A percentile compares a stretch with the other conserved stretches of the same genome.
Evolutionary conservation across 2,329 filamentous ascomycete species (phyloP).

Genomic region (Paecilomyces variotii): DNA sequence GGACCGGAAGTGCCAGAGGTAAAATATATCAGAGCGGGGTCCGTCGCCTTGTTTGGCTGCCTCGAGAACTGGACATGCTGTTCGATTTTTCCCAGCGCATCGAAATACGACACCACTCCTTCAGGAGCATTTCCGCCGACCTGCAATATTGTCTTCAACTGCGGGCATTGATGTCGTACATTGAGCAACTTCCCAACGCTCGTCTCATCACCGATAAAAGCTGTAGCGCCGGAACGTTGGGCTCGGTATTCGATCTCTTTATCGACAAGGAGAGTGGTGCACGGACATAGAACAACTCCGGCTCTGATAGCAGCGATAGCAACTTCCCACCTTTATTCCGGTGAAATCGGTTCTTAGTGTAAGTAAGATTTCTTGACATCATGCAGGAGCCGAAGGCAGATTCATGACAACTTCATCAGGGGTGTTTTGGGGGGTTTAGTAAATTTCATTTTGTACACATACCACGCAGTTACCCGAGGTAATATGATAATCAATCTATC

Average conservation of each 20-base stretch:
- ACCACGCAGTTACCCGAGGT: background rate
- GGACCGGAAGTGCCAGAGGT: slow-evolving; percentile 34
- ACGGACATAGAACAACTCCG: slow-evolving; percentile 31
- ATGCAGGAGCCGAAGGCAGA: background rate
- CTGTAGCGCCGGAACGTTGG: slow-evolving; percentile 23
- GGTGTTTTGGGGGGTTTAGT: background rate
- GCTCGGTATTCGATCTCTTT: slow-evolving; percentile 34
- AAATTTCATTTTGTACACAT: background rate
- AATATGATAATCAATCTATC: slow-evolving; percentile 18
- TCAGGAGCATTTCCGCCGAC: slow-evolving; percentile 11
- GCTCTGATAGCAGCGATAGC: slow-evolving; percentile 28
- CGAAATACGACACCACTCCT: slow-evolving; percentile 18
- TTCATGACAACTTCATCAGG: background rate
- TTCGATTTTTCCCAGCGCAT: slow-evolving; percentile 17
- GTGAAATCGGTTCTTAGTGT: background rate
- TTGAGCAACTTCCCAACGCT: slow-evolving; percentile 26
- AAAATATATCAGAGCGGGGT: slow-evolving; percentile 32
- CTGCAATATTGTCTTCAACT: slow-evolving; percentile 26
- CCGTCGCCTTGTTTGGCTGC: slow-evolving; percentile 16
- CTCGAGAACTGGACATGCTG: slow-evolving; percentile 14
- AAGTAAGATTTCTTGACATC: background rate
- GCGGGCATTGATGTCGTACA: slow-evolving; percentile 22
- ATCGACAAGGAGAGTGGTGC: slow-evolving; percentile 29
- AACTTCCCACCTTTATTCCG: slow-evolving; percentile 29
- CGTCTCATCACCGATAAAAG: slow-evolving; percentile 30